phyloP scores from a whole-genome alignment of 192 early-diverging fungal species.

The Coemansia sp. region DNA sequence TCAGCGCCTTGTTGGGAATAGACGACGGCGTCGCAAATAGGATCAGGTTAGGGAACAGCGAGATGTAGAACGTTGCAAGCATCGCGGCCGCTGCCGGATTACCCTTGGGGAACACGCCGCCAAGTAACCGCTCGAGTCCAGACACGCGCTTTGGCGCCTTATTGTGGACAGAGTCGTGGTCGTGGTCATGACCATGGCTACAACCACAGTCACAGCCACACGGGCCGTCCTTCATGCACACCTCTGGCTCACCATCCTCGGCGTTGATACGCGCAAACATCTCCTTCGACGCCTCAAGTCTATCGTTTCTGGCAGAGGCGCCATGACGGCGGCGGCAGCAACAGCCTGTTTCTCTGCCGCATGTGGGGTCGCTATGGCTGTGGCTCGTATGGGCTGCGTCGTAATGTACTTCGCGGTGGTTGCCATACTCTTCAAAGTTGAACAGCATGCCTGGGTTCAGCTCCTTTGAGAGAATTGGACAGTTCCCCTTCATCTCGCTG shows the following conservation, averaged over 20 bases:
- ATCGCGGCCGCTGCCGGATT: slow-evolving; percentile 53
- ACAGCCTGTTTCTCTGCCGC: slow-evolving; percentile 7
- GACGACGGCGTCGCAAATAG: slow-evolving; percentile 75
- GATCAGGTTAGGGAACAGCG: slow-evolving; percentile 75
- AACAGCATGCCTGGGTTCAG: slow-evolving; percentile 50
- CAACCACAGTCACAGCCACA: too few relatives aligned
- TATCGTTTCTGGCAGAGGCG: background rate
- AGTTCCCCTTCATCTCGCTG: slow-evolving; percentile 47
- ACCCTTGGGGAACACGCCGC: slow-evolving; percentile 45
- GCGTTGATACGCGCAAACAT: slow-evolving; percentile 27
- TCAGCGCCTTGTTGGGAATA: slow-evolving; percentile 50
- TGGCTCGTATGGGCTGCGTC: slow-evolving; percentile 39
- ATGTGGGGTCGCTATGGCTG: slow-evolving; percentile 9
- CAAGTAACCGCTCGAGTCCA: slow-evolving; percentile 40
- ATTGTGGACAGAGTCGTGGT: slow-evolving; percentile 6
- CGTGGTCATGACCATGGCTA: too few relatives aligned
- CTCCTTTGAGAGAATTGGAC: slow-evolving; percentile 52
- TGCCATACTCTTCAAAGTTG: slow-evolving; percentile 49
- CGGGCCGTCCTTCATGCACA: slow-evolving; percentile 33
- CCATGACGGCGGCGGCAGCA: slow-evolving; percentile 19
- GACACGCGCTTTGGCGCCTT: slow-evolving; percentile 6
- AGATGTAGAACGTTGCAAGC: slow-evolving; percentile 75
- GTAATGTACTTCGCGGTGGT: slow-evolving; percentile 34
- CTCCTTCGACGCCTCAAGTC: slow-evolving; percentile 29
- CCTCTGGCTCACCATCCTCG: slow-evolving; percentile 8